phyloP scores from a whole-genome alignment of 1,284 basidiomycete species.

The Pholiota adiposa region DNA sequence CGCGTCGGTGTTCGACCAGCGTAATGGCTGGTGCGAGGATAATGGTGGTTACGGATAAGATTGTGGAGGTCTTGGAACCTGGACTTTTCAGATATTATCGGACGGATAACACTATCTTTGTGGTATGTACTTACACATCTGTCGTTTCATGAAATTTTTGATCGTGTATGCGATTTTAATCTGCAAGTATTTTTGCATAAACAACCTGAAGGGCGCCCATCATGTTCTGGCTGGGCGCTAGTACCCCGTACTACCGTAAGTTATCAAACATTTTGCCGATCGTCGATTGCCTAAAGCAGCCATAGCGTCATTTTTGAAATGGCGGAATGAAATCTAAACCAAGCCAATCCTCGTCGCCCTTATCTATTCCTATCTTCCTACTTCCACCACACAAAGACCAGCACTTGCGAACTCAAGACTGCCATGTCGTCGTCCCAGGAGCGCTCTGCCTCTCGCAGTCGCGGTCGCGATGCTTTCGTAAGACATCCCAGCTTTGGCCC shows the following conservation, averaged over 20 bases:
- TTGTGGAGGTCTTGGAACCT: no score
- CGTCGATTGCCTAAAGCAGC: not conserved
- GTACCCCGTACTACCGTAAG: no score
- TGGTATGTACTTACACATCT: no score
- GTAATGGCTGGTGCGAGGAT: no score
- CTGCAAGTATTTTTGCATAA: no score
- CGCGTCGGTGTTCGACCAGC: not conserved
- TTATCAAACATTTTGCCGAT: not conserved
- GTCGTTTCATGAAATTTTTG: no score
- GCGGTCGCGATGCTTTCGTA: conserved; percentile 46
- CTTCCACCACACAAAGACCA: not conserved
- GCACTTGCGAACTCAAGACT: not conserved
- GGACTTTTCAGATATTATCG: no score
- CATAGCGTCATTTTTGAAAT: not conserved
- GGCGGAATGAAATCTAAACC: not conserved
- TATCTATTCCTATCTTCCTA: not conserved
- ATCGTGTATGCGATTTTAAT: no score
- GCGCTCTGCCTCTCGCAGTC: conserved; percentile 41
- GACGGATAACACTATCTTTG: no score
- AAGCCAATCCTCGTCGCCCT: not conserved
- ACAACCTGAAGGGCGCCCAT: no score
- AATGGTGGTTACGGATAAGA: no score
- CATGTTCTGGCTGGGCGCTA: no score
- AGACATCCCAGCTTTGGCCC: conserved; percentile 12
- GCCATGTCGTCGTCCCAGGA: conserved; percentile 24